Conservation (phyloP, 371 early-diverging fungal genomes). For the Phascolomyces articulosus region DNA sequence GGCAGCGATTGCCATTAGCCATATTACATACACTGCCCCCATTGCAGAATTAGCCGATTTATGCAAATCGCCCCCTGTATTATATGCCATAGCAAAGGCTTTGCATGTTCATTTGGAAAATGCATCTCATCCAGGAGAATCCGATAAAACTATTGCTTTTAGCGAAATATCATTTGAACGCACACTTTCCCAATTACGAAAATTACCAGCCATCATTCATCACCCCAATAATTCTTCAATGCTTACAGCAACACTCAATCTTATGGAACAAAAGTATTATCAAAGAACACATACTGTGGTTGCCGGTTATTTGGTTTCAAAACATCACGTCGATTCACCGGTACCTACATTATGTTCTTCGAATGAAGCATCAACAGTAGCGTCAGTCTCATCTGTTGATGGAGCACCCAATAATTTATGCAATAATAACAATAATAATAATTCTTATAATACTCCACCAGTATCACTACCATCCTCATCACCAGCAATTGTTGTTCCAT, state of each 20-base stretch:
- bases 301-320: conserved; percentile 6
- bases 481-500: background rate
- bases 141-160: conserved; percentile 19
- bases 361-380: conserved; percentile 11
- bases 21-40: conserved; percentile 25
- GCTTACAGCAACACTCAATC: conserved; percentile 7
- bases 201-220: background rate
- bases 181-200: conserved; percentile 6
- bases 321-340: conserved; percentile 21
- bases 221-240: conserved; percentile 6
- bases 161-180: conserved; percentile 22
- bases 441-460: background rate
- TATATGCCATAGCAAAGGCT: conserved; percentile 38
- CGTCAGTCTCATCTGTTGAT: conserved; percentile 8
- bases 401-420: background rate
- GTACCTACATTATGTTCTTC: conserved; percentile 33
- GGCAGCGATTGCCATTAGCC: conserved; percentile 40
- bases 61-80: conserved; percentile 37
- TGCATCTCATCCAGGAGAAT: conserved; percentile 20
- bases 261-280: conserved; percentile 3
- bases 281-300: conserved; percentile 8
- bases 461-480: background rate
- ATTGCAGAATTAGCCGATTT: conserved; percentile 28
- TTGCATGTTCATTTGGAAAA: conserved; percentile 44
- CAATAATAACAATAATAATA: background rate